These are phyloP conservation scores for Firmiana major DNA, from an alignment of 345 rosid species.

Conservation along the genomic window DNA sequence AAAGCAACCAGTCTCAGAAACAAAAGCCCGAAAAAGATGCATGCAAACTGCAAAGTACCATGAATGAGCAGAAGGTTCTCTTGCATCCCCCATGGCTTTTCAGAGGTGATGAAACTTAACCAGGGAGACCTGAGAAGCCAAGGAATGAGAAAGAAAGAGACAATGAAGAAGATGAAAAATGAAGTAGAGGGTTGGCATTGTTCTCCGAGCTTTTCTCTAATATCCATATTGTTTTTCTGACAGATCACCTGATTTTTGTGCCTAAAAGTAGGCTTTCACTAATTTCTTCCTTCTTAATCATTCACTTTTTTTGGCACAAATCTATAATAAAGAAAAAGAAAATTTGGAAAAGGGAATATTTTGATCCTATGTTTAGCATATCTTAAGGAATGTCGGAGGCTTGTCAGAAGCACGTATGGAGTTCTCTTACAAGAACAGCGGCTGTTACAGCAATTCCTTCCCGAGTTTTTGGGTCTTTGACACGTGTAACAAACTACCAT, in stretches of 20 bases:
- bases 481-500: neutral
- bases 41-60: conserved; percentile 2
- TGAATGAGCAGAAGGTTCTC: conserved; percentile 13
- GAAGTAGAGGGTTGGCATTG: conserved; percentile 22
- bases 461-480: neutral
- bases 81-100: conserved; percentile 22
- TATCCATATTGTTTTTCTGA: neutral
- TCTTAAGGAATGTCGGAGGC: neutral
- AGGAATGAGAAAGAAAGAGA: neutral
- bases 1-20: neutral
- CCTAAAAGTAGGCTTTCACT: conserved; percentile 19
- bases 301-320: conserved; percentile 5
- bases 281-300: conserved; percentile 11
- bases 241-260: conserved; percentile 23
- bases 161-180: conserved; percentile 7
- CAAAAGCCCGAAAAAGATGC: neutral
- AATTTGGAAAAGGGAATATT: neutral
- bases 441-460: neutral
- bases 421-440: neutral
- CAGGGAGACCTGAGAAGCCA: conserved; percentile 4
- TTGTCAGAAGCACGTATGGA: neutral
- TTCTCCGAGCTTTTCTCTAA: conserved; percentile 21
- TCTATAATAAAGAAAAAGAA: neutral
- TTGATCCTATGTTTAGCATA: conserved; percentile 11
- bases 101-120: conserved; percentile 2